phyloP scores from a whole-genome alignment of 768 basidiomycete genomes.

The Piloderma croceum region DNA sequence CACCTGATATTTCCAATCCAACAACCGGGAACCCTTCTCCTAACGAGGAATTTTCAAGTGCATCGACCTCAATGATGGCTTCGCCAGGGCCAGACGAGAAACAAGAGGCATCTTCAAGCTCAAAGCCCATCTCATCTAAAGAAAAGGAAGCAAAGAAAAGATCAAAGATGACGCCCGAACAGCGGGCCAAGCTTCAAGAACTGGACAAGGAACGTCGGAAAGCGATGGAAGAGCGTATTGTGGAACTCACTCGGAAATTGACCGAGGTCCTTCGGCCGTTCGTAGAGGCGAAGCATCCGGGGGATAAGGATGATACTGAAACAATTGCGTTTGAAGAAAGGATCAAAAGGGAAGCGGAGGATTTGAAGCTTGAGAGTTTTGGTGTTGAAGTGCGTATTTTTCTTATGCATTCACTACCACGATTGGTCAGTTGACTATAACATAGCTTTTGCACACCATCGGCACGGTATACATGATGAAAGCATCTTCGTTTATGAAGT shows the following conservation, averaged over 20 bases:
- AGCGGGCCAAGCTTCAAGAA: constrained; percentile 75
- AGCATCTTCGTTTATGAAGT: constrained; percentile 86
- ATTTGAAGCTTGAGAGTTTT: constrained; percentile 95
- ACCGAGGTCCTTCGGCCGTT: constrained; percentile 83
- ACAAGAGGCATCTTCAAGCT: constrained; percentile 20
- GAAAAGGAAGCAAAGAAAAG: constrained; percentile 20
- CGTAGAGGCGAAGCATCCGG: constrained; percentile 83
- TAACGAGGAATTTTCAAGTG: background rate
- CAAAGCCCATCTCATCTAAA: constrained; percentile 5
- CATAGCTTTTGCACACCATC: constrained; percentile 81
- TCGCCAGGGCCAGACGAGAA: constrained; percentile 2
- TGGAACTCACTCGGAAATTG: constrained; percentile 70
- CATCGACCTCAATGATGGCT: background rate
- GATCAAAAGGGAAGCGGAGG: constrained; percentile 83
- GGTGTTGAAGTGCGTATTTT: constrained; percentile 74
- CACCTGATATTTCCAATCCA: constrained; percentile 8
- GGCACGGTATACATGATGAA: constrained; percentile 92
- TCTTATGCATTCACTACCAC: background rate
- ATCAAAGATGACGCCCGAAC: constrained; percentile 68
- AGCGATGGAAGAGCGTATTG: constrained; percentile 74
- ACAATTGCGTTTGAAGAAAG: constrained; percentile 69
- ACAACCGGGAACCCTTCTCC: constrained; percentile 1
- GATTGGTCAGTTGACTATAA: constrained; percentile 1
- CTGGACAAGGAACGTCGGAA: constrained; percentile 78
- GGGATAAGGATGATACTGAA: constrained; percentile 77